These are phyloP conservation scores for Geosmithia putterillii DNA, from an alignment of 2,329 filamentous ascomycete species.

Conservation along the genomic window DNA sequence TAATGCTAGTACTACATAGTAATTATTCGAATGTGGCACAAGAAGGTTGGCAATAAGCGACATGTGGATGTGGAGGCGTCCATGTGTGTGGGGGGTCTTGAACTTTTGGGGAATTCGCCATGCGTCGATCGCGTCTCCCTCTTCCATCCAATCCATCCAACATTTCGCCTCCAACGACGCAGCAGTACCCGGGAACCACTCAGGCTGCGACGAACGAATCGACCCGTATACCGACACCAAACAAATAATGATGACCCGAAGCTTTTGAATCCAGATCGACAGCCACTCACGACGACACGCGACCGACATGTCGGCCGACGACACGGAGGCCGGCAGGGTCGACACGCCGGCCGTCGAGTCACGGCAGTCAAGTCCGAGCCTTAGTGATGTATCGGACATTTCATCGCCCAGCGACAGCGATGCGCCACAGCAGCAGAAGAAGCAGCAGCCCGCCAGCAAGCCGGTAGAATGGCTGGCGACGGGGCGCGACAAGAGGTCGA, in stretches of 20 bases:
- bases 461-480: conserved; percentile 59
- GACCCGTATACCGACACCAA: too few relatives aligned
- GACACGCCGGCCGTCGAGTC: conserved; percentile 11
- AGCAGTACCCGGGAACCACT: not conserved
- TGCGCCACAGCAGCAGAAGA: conserved; percentile 12
- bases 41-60: not conserved
- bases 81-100: not conserved
- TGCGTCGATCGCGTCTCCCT: not conserved
- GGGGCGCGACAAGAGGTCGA: conserved; percentile 62
- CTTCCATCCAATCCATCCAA: not conserved
- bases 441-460: conserved; percentile 10
- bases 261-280: not conserved
- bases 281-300: not conserved
- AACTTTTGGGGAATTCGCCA: not conserved
- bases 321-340: conserved; percentile 10
- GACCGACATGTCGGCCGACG: not conserved
- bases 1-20: conserved; percentile 4
- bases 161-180: not conserved
- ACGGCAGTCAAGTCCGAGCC: conserved; percentile 11
- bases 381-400: conserved; percentile 19
- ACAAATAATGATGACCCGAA: too few relatives aligned
- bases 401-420: conserved; percentile 9
- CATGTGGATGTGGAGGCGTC: not conserved
- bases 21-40: conserved; percentile 7
- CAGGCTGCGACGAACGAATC: too few relatives aligned